These are phyloP conservation scores for Garcia nutans DNA, from an alignment of 345 rosid genomes.

Conservation along the genomic window DNA sequence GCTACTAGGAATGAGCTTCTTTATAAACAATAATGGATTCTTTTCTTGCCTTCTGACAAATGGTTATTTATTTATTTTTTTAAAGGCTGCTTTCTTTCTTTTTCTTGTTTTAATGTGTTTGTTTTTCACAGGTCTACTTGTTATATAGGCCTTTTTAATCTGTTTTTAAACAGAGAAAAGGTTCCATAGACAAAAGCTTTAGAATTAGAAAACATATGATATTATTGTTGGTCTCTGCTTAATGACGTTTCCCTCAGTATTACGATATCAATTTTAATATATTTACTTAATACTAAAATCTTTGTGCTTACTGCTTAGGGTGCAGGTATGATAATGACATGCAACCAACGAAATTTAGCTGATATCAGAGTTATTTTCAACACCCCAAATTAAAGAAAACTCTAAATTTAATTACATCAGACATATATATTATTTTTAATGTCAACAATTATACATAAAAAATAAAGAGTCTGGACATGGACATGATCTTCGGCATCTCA, in stretches of 20 bases:
- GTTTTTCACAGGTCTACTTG: slow-evolving; percentile 11
- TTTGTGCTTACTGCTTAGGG: slow-evolving; percentile 2
- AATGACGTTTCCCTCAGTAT: neutral
- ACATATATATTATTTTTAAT: too few species aligned
- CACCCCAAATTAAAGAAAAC: too few species aligned
- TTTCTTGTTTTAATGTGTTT: slow-evolving; percentile 19
- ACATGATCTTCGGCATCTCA: too few species aligned
- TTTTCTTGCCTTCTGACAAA: slow-evolving; percentile 45
- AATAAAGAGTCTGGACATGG: too few species aligned
- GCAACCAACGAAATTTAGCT: too few species aligned
- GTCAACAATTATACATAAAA: too few species aligned
- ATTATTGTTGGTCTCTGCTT: slow-evolving; percentile 2
- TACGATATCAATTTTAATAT: neutral
- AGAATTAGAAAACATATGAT: neutral
- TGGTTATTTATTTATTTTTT: slow-evolving; percentile 4
- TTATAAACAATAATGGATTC: slow-evolving; percentile 27
- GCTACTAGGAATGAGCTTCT: slow-evolving; percentile 23
- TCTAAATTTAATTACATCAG: too few species aligned
- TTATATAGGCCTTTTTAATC: slow-evolving; percentile 30
- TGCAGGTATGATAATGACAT: slow-evolving; percentile 16
- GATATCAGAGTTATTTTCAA: too few species aligned
- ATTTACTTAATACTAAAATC: slow-evolving; percentile 6
- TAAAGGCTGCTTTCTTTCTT: slow-evolving; percentile 17
- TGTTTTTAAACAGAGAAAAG: slow-evolving; percentile 24
- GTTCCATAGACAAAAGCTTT: neutral